Conservation (phyloP, 2,329 filamentous ascomycete genomes). For the Venturia oleaginea region DNA sequence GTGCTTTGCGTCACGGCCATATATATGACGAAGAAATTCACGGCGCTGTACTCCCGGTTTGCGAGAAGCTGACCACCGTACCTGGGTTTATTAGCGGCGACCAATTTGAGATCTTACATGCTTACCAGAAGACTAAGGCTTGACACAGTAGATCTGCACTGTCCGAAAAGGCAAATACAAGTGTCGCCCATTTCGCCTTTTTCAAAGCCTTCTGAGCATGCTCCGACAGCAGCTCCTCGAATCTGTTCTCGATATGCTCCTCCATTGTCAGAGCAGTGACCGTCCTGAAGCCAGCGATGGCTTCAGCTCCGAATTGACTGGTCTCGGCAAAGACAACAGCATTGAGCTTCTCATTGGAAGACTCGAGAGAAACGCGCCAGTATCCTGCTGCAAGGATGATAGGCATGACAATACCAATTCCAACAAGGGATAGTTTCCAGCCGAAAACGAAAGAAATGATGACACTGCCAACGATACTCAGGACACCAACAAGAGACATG, state of each 20-base stretch:
- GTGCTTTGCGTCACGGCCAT: slow-evolving; percentile 40
- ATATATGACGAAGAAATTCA: slow-evolving; percentile 33
- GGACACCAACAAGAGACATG: slow-evolving; percentile 51
- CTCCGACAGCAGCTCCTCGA: slow-evolving; percentile 46
- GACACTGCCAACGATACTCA: slow-evolving; percentile 56
- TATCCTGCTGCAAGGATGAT: slow-evolving; percentile 41
- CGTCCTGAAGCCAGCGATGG: slow-evolving; percentile 64
- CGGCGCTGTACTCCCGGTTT: slow-evolving; percentile 24
- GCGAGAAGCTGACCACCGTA: slow-evolving; percentile 26
- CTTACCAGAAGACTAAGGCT: slow-evolving; percentile 51
- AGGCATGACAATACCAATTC: slow-evolving; percentile 49
- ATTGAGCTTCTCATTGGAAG: slow-evolving; percentile 60
- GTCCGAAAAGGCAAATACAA: slow-evolving; percentile 62
- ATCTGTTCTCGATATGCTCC: slow-evolving; percentile 52
- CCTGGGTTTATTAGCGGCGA: slow-evolving; percentile 19
- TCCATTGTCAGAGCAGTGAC: slow-evolving; percentile 64
- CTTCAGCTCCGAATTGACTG: slow-evolving; percentile 65
- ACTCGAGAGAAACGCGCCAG: slow-evolving; percentile 46
- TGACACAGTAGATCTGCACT: slow-evolving; percentile 55
- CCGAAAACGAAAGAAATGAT: slow-evolving; percentile 61
- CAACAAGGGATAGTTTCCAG: slow-evolving; percentile 67
- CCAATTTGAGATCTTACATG: slow-evolving; percentile 24
- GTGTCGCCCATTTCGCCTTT: slow-evolving; percentile 52
- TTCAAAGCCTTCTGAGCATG: slow-evolving; percentile 53
- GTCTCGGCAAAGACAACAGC: slow-evolving; percentile 59